phyloP scores from a whole-genome alignment of 257 asterid genomes.

The Petrea volubilis region DNA sequence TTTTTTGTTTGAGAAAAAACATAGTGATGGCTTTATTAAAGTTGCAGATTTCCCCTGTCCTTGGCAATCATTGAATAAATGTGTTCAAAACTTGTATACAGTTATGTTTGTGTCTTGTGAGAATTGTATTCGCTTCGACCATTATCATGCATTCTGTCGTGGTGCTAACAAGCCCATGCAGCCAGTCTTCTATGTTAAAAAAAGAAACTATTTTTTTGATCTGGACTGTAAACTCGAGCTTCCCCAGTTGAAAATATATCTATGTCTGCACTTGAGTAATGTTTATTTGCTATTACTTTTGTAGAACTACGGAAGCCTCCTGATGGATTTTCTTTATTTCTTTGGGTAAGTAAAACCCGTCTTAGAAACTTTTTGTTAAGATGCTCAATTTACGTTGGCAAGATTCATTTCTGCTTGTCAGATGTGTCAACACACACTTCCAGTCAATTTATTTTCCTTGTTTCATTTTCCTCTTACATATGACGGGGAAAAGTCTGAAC shows the following conservation, averaged over 20 bases:
- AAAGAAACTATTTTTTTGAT: slow-evolving; percentile 5
- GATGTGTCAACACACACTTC: slow-evolving; percentile 10
- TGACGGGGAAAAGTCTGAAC: slow-evolving; percentile 21
- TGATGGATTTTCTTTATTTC: slow-evolving; percentile 97
- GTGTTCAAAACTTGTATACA: not conserved
- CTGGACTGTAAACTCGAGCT: not conserved
- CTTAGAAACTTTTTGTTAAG: not conserved
- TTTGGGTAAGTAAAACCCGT: slow-evolving; percentile 76
- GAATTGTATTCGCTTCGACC: not conserved
- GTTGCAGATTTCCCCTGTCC: not conserved
- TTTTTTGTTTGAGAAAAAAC: slow-evolving; percentile 15
- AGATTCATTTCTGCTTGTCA: slow-evolving; percentile 6
- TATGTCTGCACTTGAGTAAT: slow-evolving; percentile 4
- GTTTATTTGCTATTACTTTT: slow-evolving; percentile 19
- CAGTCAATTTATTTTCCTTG: not conserved
- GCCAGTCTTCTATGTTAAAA: not conserved
- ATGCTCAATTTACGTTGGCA: not conserved
- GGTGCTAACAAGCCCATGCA: not conserved
- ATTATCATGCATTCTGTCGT: slow-evolving; percentile 10
- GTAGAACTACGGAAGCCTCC: slow-evolving; percentile 92
- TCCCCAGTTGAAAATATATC: slow-evolving; percentile 3
- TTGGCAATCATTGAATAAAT: not conserved
- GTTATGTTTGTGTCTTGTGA: slow-evolving; percentile 15
- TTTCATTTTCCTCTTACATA: slow-evolving; percentile 8
- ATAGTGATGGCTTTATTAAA: not conserved